Percentiles rank a stretch among this genome's conserved stretches.
These are phyloP conservation scores for Desmodesmus armatus DNA, from an alignment of 139 green algal species.

Conservation along the genomic window DNA sequence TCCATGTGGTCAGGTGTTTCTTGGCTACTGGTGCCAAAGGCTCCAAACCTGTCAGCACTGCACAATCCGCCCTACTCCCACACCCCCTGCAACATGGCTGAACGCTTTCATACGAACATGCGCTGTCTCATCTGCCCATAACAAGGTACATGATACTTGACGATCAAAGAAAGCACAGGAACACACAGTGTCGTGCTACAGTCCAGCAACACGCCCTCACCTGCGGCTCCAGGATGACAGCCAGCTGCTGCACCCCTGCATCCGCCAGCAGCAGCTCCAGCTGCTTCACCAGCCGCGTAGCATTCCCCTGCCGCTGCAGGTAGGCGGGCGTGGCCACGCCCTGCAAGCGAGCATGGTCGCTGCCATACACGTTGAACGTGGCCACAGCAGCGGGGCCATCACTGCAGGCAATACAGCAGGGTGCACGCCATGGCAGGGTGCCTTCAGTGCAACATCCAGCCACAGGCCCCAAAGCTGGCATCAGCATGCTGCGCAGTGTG, in stretches of 20 bases:
- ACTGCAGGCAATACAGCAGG: not conserved
- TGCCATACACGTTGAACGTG: slow-evolving; percentile 29
- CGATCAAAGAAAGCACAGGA: too few relatives aligned
- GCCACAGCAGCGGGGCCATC: not conserved
- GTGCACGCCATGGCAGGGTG: not conserved
- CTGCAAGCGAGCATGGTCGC: slow-evolving; percentile 40
- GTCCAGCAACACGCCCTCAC: too few relatives aligned
- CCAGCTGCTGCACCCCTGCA: slow-evolving; percentile 35
- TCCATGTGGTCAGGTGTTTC: too few relatives aligned
- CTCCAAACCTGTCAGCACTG: too few relatives aligned
- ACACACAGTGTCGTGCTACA: too few relatives aligned
- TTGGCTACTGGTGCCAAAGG: too few relatives aligned
- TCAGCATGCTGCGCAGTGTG: not conserved
- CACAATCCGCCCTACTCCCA: too few relatives aligned
- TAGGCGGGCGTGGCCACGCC: slow-evolving; percentile 29
- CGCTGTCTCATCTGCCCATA: too few relatives aligned
- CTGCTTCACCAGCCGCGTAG: slow-evolving; percentile 17
- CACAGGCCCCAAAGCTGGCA: not conserved
- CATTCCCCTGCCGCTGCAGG: slow-evolving; percentile 17
- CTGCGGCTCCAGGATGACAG: slow-evolving; percentile 32
- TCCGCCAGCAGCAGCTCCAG: slow-evolving; percentile 9
- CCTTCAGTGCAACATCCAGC: too few relatives aligned
- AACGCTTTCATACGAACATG: too few relatives aligned
- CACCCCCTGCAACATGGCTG: too few relatives aligned
- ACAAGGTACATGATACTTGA: too few relatives aligned